Base-by-base conservation (phyloP, 83 land plant species). In the Picea engelmannii region DNA sequence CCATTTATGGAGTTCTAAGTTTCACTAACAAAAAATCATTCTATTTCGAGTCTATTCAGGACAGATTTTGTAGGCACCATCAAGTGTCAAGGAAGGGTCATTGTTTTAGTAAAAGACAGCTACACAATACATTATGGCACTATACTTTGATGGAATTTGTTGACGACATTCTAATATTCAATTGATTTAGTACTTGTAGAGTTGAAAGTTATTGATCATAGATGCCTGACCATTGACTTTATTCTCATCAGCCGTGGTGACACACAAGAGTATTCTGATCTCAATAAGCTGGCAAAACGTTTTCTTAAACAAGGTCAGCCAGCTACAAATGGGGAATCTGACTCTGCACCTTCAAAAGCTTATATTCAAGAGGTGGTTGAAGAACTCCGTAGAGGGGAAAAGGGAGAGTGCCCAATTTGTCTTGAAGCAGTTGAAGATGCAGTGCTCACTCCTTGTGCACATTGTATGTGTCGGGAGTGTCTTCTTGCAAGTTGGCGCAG, bases 401-500 rank as follows among this genome's bases (percentile, higher is more conserved):
- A 92, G 60, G 95, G 91, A 69, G 96, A 97, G 69, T 97, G 99
- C 58, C 96, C 96, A 12, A 94, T 97, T 65, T 97, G n/a, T 81
- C 91, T 97, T 76, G 99, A 97, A 83, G 92, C 93, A 44, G 91
- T 87, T 80, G 99, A 95, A 85, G 99, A 97, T 90, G 96, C 93
- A 62, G 94, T 95, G 10, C 87, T 97, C 62, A 97, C 99, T 18
- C 59, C 59, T 55, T 96, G 96, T 90, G 93, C 98, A 61, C 99
- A 96, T 78, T 73, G 88, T 84, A 91, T 96, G 92, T 95, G 96
- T 79, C 91, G 96, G 20, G 96, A 96, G 64, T 96, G 99, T 83
- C 91, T 96, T 12, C 82, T 91, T 76, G 80, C 91, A 55, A 91
- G 92, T 82, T 96, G 99, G 99, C 60, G 85, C 65, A 83, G 80